phyloP scores from a whole-genome alignment of 2,329 filamentous ascomycete genomes.

The Xylariaceae sp. region DNA sequence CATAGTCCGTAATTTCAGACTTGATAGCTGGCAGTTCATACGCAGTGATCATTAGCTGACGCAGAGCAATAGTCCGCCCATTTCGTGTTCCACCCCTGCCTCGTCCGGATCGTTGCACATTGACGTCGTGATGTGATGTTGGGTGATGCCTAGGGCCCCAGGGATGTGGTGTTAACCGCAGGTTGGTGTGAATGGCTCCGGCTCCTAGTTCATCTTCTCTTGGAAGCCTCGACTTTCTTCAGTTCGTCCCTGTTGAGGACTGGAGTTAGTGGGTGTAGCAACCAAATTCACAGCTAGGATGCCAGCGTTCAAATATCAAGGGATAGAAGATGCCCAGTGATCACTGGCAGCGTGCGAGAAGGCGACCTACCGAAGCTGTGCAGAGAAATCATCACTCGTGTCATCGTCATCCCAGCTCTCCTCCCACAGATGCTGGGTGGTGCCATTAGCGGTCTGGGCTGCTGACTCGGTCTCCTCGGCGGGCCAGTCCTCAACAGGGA shows the following conservation, averaged over 20 bases:
- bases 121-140: too few relatives aligned
- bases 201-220: constrained; percentile 51
- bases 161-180: too few relatives aligned
- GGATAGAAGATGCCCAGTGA: too few relatives aligned
- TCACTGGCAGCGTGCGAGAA: background rate
- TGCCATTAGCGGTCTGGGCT: constrained; percentile 44
- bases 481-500: constrained; percentile 95
- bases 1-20: too few relatives aligned
- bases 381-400: constrained; percentile 92
- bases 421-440: constrained; percentile 85
- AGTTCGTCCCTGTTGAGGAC: constrained; percentile 69
- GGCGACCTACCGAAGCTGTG: constrained; percentile 78
- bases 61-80: too few relatives aligned
- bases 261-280: background rate
- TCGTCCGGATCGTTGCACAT: too few relatives aligned
- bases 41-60: too few relatives aligned
- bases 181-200: background rate
- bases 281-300: too few relatives aligned
- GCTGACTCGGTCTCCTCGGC: constrained; percentile 84
- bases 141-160: too few relatives aligned
- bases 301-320: too few relatives aligned
- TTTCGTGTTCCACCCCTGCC: too few relatives aligned
- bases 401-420: constrained; percentile 99
- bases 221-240: constrained; percentile 84
- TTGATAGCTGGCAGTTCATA: too few relatives aligned